Evolutionary conservation across 148 eudicot species (phyloP).

Genomic region (Pouteria glomerata): DNA sequence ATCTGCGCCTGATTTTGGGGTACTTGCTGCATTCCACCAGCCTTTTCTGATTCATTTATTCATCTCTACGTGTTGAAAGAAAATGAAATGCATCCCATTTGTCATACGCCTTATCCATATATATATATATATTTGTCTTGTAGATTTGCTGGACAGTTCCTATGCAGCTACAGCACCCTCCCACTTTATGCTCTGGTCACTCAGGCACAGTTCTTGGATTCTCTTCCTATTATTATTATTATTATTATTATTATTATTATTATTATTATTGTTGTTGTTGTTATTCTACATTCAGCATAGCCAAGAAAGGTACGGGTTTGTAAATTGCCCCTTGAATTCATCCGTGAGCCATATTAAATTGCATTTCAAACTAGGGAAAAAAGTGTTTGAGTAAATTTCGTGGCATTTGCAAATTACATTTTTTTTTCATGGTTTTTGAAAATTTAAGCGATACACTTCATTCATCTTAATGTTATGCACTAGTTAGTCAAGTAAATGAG

Average conservation of each 20-base stretch:
- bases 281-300: neutral
- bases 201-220: conserved; percentile 53
- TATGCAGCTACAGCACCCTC: conserved; percentile 97
- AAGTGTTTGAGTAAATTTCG: no score
- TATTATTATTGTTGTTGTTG: no score
- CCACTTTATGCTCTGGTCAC: conserved; percentile 95
- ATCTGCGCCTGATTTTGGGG: conserved; percentile 86
- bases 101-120: no score
- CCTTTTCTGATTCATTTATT: neutral
- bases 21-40: conserved; percentile 19
- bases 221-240: neutral
- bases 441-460: no score
- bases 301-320: neutral
- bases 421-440: no score
- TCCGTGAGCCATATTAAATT: neutral
- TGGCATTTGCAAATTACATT: neutral
- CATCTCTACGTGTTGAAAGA: neutral
- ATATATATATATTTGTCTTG: no score
- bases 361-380: no score
- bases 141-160: conserved; percentile 91
- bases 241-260: no score
- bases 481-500: no score
- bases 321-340: neutral
- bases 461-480: no score
- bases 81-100: neutral